Base-by-base conservation (phyloP, 208 protist species). In the Trypanosoma theileri region DNA sequence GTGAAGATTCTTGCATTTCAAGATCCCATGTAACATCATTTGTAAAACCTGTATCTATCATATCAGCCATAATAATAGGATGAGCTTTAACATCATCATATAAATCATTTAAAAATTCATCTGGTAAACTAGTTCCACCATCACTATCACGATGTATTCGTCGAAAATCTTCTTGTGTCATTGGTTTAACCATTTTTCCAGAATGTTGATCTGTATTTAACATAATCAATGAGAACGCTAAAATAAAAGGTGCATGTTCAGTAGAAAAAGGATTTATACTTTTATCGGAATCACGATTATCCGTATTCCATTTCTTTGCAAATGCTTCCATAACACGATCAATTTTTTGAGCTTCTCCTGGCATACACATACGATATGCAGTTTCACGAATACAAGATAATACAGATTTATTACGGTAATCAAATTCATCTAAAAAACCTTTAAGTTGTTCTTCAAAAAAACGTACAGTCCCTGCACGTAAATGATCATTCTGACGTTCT, bases 201-300 rank as follows among this genome's bases (percentile, higher is more conserved):
- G 90, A 98, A 80, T 99, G 98, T 65, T 97, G 84, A 75, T 99
- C 98, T 0, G 98, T 99, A 81, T 99, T 99, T n/a, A 99, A 91
- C 97, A 99, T 99, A 59, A 99, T 99, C 52, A 99, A 96, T 21
- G 96, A 94, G 77, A 98, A 99, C 13, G 98, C 97, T 4, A 99
- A 86, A 53, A 99, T 82, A 80, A 96, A 98, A 11, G 92, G 89
- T 12, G 82, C 89, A 41, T 84, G 82, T 21, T 91, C 76, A 65
- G 75, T 86, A 57, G 76, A 77, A 58, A 98, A 96, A 0, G 91
- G 91, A 68, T 97, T 97, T n/a, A 91, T 78, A 44, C 64, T 48
- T 52, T 77, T 79, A 10, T 66, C 69, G 3, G 52, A 58, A 59
- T 69, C 66, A 42, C 13, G 52, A 67, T 96, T 96, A 51, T 83